These are phyloP conservation scores for Phlyctochytrium planicorne DNA, from an alignment of 192 early-diverging fungal genomes.

Conservation along the genomic window DNA sequence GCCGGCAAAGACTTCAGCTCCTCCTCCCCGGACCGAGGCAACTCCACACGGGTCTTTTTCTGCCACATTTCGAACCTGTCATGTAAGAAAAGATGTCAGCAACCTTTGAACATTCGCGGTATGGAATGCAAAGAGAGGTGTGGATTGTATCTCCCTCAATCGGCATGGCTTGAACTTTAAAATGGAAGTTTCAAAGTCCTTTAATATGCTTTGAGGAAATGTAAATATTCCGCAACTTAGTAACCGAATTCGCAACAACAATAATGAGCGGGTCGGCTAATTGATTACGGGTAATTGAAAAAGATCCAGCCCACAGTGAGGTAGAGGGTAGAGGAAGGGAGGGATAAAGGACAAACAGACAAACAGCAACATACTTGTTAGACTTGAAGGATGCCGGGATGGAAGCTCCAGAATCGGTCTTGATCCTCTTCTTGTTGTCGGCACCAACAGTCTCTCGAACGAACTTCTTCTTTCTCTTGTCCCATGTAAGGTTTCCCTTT, in stretches of 20 bases:
- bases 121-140: too few species aligned
- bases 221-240: slow-evolving; percentile 23
- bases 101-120: neutral
- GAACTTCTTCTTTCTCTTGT: slow-evolving; percentile 92
- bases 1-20: slow-evolving; percentile 56
- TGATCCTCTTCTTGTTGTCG: slow-evolving; percentile 95
- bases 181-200: too few species aligned
- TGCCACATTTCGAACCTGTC: slow-evolving; percentile 85
- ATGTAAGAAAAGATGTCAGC: slow-evolving; percentile 5
- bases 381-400: slow-evolving; percentile 87
- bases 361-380: slow-evolving; percentile 52
- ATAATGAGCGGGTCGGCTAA: slow-evolving; percentile 18
- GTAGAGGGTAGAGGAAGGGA: neutral
- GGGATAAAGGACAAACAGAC: slow-evolving; percentile 4
- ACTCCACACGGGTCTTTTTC: slow-evolving; percentile 74
- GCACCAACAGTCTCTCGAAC: slow-evolving; percentile 80
- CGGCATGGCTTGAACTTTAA: too few species aligned
- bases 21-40: slow-evolving; percentile 85
- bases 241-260: neutral
- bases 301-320: too few species aligned
- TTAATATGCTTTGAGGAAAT: too few species aligned
- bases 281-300: slow-evolving; percentile 20
- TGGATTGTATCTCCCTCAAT: too few species aligned
- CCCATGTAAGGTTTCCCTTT: slow-evolving; percentile 75
- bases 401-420: slow-evolving; percentile 85